Conservation (phyloP, 83 land plant genomes). For the Picea mariana region DNA sequence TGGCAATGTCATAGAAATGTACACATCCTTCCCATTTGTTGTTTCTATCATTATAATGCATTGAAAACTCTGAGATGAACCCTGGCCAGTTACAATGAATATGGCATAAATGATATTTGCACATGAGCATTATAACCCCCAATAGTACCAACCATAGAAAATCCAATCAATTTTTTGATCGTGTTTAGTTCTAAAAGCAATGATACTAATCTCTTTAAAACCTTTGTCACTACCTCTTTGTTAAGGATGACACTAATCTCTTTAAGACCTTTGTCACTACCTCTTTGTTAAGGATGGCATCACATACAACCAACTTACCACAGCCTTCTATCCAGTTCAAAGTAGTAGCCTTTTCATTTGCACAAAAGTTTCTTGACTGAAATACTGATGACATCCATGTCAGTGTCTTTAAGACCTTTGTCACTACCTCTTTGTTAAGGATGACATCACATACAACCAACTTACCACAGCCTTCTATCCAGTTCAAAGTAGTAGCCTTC, state of each 20-base stretch:
- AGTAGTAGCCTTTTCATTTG: conserved; percentile 90
- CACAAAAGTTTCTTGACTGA: conserved; percentile 92
- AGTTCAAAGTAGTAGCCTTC: conserved; percentile 89
- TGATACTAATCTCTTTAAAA: conserved; percentile 74
- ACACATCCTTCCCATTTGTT: conserved; percentile 75
- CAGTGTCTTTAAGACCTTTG: conserved; percentile 80
- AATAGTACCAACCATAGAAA: conserved; percentile 85
- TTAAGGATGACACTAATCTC: conserved; percentile 60
- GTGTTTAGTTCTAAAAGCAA: conserved; percentile 88
- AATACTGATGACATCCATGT: conserved; percentile 87
- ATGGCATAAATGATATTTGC: conserved; percentile 85
- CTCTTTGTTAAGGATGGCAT: conserved; percentile 72
- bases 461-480: conserved; percentile 92
- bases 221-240: conserved; percentile 74
- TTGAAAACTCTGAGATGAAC: conserved; percentile 92
- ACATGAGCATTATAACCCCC: conserved; percentile 96
- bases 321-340: conserved; percentile 95
- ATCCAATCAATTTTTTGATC: conserved; percentile 85
- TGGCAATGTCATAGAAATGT: conserved; percentile 90
- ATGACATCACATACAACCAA: conserved; percentile 85
- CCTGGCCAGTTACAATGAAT: conserved; percentile 90
- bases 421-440: conserved; percentile 72
- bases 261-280: conserved; percentile 81
- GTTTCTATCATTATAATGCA: conserved; percentile 95
- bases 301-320: conserved; percentile 86